Evolutionary conservation across 768 basidiomycete genomes (phyloP), one percentile per base, ranked within the genome.

Genomic region (Auriscalpium orientale): DNA sequence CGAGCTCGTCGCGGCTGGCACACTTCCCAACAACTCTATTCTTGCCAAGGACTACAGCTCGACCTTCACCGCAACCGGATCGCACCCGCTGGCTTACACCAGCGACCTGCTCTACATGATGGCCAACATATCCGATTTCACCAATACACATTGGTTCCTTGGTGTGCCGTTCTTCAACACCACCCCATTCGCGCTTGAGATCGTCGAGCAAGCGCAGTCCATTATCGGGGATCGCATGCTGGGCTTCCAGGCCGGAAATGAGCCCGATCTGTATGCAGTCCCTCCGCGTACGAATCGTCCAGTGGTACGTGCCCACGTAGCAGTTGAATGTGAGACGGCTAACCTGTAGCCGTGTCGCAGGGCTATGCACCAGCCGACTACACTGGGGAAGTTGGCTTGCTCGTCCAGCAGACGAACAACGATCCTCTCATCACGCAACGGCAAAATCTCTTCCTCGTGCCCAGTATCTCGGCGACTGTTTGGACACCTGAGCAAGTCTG

Each of bases 191-290:
- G 70, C 77, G 5, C 65, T 83, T 13, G 66, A 66, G 22, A 81
- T 87, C 34, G 84, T 82, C 8, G 76, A 81, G 63, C 68, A 77
- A 43, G 81, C 81, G 4, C 77, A 87, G 65, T 58, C 68, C 16
- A 83, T 89, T 56, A 72, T 91, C 1, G 89, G 89, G 1, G 71
- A 78, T 49, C 75, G 80, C 57, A 70, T 91, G 18, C 67, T 85
- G n/a, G 89, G 84, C 0, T 68, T 87, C 8, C 84, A 88, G 65
- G 79, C 82, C 1, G 87, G 83, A 2, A 89, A 91, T 65, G 89
- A 91, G 69, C 89, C 88, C 15, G 89, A 92, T 72, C 77, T 89
- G 59, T 91, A 85, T 60, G 70, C 74, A 10, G 56, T 43, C 35
- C 61, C 51, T 12, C 60, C 54, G 16, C 56, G 54, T 34, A 51